phyloP scores from a whole-genome alignment of 306 rosid genomes.

The Aeschynomene evenia region DNA sequence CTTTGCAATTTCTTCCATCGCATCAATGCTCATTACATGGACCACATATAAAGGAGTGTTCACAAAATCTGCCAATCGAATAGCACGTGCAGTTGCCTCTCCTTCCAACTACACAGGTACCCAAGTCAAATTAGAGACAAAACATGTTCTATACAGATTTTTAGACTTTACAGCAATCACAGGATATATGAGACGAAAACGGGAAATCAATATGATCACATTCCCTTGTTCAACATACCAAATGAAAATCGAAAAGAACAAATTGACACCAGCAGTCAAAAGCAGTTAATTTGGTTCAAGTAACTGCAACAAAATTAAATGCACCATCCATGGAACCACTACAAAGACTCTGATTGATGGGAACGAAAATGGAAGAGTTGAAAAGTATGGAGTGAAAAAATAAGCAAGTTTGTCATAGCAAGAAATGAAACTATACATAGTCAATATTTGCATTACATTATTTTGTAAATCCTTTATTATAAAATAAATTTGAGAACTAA shows the following conservation, averaged over 20 bases:
- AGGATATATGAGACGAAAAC: background rate
- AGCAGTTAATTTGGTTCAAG: background rate
- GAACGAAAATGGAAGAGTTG: background rate
- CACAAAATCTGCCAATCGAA: slow-evolving; percentile 75
- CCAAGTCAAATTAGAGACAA: slow-evolving; percentile 31
- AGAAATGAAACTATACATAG: background rate
- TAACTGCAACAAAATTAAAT: background rate
- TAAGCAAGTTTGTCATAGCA: background rate
- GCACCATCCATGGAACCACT: background rate
- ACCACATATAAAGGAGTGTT: slow-evolving; percentile 90
- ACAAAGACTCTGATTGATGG: background rate
- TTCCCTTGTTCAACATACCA: slow-evolving; percentile 9
- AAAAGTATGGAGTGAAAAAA: background rate
- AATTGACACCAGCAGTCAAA: slow-evolving; percentile 13
- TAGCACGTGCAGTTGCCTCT: slow-evolving; percentile 94
- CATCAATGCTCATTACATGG: slow-evolving; percentile 98
- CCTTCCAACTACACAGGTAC: slow-evolving; percentile 71
- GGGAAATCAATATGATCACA: slow-evolving; percentile 6
- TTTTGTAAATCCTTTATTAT: background rate
- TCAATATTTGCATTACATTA: background rate
- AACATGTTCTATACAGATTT: slow-evolving; percentile 1
- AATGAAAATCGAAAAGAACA: background rate
- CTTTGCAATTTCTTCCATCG: slow-evolving; percentile 91
- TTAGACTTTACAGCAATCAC: slow-evolving; percentile 21
- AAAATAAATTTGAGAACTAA: slow-evolving; percentile 31